These are phyloP conservation scores for Citeromyces hawaiiensis DNA, from an alignment of 1,139 yeast genomes.

Conservation along the genomic window DNA sequence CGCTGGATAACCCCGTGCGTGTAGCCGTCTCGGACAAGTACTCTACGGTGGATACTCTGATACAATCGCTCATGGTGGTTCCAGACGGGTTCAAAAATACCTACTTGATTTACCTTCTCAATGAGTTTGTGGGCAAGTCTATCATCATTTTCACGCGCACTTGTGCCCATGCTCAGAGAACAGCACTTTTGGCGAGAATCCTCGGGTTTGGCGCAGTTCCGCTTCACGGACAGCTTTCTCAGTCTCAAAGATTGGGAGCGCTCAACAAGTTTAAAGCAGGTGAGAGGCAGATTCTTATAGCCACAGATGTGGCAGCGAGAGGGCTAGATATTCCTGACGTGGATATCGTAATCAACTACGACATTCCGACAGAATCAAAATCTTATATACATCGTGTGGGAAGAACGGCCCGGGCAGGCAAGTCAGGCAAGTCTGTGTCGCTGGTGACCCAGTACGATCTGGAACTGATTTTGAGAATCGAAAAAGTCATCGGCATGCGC, in stretches of 20 bases:
- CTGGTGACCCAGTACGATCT: slow-evolving; percentile 91
- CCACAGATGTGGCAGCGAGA: too few relatives aligned
- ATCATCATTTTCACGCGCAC: slow-evolving; percentile 83
- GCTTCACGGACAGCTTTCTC: slow-evolving; percentile 86
- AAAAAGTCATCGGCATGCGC: slow-evolving; percentile 70
- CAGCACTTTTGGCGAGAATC: slow-evolving; percentile 68
- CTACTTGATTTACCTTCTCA: slow-evolving; percentile 67
- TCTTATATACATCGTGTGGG: too few relatives aligned
- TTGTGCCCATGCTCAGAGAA: slow-evolving; percentile 88
- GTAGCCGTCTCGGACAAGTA: slow-evolving; percentile 82
- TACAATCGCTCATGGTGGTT: slow-evolving; percentile 91
- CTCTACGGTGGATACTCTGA: slow-evolving; percentile 84
- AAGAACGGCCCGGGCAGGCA: too few relatives aligned
- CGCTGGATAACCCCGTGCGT: slow-evolving; percentile 77
- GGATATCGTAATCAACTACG: too few relatives aligned
- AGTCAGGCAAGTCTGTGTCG: slow-evolving; percentile 85
- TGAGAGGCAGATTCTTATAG: too few relatives aligned
- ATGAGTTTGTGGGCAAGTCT: slow-evolving; percentile 78
- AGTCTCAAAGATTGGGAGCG: slow-evolving; percentile 84
- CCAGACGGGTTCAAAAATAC: slow-evolving; percentile 87
- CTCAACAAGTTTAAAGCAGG: too few relatives aligned
- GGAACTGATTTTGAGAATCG: slow-evolving; percentile 78
- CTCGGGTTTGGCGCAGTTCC: slow-evolving; percentile 88
- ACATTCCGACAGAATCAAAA: too few relatives aligned
- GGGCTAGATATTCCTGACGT: too few relatives aligned